These are phyloP conservation scores for Paramecium pentaurelia DNA, from an alignment of 73 alveolate species.

Conservation along the genomic window DNA sequence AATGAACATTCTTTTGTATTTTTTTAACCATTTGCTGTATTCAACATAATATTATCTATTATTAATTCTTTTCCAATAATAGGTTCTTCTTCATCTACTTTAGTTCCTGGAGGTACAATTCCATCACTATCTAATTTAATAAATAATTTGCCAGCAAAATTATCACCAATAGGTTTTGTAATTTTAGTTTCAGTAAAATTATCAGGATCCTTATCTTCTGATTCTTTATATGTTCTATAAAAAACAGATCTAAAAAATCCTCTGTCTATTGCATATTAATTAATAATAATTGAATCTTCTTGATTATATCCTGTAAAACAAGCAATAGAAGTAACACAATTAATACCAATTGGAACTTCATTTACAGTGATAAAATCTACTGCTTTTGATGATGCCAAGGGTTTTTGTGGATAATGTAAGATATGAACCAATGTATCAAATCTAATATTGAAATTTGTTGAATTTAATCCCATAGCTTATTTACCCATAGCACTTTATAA, in stretches of 20 bases:
- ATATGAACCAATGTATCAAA: slow-evolving; percentile 99
- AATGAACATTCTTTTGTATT: slow-evolving; percentile 77
- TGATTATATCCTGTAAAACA: slow-evolving; percentile 99
- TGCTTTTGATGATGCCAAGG: slow-evolving; percentile 66
- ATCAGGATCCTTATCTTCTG: slow-evolving; percentile 78
- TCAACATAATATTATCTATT: slow-evolving; percentile 53
- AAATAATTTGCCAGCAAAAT: slow-evolving; percentile 65
- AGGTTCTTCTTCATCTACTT: slow-evolving; percentile 98
- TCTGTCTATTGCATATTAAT: slow-evolving; percentile 94
- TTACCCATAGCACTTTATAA: slow-evolving; percentile 99
- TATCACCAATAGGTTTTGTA: slow-evolving; percentile 78
- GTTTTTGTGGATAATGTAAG: slow-evolving; percentile 96
- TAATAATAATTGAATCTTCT: slow-evolving; percentile 98
- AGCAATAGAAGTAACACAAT: slow-evolving; percentile 97
- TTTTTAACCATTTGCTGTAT: slow-evolving; percentile 38
- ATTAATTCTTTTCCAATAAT: slow-evolving; percentile 97
- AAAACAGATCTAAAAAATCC: slow-evolving; percentile 97
- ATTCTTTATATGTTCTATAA: slow-evolving; percentile 92
- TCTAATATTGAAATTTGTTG: slow-evolving; percentile 93
- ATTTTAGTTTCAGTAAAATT: slow-evolving; percentile 27
- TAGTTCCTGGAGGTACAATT: slow-evolving; percentile 94
- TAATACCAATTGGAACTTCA: slow-evolving; percentile 71
- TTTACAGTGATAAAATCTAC: slow-evolving; percentile 57
- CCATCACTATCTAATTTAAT: slow-evolving; percentile 97
- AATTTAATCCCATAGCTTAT: slow-evolving; percentile 99